These are phyloP conservation scores for Debaryomyces sp. DNA, from an alignment of 1,139 yeast genomes.

Conservation along the genomic window DNA sequence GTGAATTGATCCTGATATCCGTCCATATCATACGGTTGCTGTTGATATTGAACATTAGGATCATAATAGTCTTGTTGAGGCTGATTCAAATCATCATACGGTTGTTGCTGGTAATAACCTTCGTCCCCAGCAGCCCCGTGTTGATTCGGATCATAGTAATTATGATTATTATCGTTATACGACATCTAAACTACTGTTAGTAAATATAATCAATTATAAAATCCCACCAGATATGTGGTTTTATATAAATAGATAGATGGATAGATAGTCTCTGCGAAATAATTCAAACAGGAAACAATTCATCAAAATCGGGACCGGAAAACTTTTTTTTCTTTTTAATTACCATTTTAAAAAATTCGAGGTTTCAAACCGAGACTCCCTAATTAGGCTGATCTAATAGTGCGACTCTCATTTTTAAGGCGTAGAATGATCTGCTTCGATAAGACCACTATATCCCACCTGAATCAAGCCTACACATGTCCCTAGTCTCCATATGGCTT, in stretches of 20 bases:
- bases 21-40: conserved; percentile 51
- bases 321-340: conserved; percentile 2
- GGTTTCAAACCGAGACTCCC: conserved; percentile 5
- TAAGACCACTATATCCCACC: not conserved
- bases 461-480: not conserved
- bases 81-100: conserved; percentile 36
- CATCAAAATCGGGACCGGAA: conserved; percentile 5
- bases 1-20: conserved; percentile 47
- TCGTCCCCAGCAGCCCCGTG: conserved; percentile 39
- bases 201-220: conserved; percentile 14
- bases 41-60: conserved; percentile 57
- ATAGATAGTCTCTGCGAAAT: not conserved
- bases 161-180: conserved; percentile 53
- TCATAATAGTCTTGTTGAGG: conserved; percentile 46
- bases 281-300: conserved; percentile 3
- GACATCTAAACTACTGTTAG: conserved; percentile 44
- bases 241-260: conserved; percentile 3
- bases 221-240: not conserved
- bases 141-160: conserved; percentile 52
- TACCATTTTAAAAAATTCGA: conserved; percentile 5
- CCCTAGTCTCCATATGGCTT: not conserved
- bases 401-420: not conserved
- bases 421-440: conserved; percentile 4
- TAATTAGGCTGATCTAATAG: conserved; percentile 3
- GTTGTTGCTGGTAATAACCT: conserved; percentile 52